Percentiles rank a stretch among this genome's conserved stretches.
These are phyloP conservation scores for Arthrinium puccinioides DNA, from an alignment of 2,329 filamentous ascomycete genomes.

Conservation along the genomic window DNA sequence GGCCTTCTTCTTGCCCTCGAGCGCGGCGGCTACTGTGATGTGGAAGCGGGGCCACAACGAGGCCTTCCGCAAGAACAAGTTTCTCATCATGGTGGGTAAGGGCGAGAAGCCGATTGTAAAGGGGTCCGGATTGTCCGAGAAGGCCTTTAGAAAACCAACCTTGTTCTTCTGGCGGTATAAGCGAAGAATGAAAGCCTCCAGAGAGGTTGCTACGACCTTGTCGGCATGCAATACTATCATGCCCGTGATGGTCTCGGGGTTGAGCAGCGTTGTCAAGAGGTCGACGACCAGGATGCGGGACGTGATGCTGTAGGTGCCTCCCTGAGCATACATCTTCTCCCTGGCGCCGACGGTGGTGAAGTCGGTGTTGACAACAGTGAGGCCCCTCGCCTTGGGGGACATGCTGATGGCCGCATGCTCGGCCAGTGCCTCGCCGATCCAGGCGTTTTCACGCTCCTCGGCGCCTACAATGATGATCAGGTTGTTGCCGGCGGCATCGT, in stretches of 20 bases:
- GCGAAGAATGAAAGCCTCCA: conserved; percentile 90
- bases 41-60: conserved; percentile 94
- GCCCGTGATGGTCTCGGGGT: conserved; percentile 80
- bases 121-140: conserved; percentile 87
- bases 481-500: conserved; percentile 93
- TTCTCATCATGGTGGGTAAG: conserved; percentile 83
- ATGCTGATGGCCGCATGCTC: conserved; percentile 91
- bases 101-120: conserved; percentile 86
- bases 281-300: conserved; percentile 94
- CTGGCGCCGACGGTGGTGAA: conserved; percentile 77
- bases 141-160: conserved; percentile 87
- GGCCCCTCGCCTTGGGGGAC: conserved; percentile 71
- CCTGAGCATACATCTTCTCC: conserved; percentile 85
- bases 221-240: conserved; percentile 86
- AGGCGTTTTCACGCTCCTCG: conserved; percentile 87
- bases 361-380: conserved; percentile 92
- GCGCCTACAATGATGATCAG: conserved; percentile 84
- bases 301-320: conserved; percentile 92
- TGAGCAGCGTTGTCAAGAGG: conserved; percentile 73
- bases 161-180: conserved; percentile 96
- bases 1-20: conserved; percentile 87
- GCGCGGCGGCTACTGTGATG: conserved; percentile 75
- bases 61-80: conserved; percentile 80
- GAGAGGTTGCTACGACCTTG: conserved; percentile 73
- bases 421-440: conserved; percentile 92